These are phyloP conservation scores for Candida tetrigidarum DNA, from an alignment of 1,139 yeast species.

Conservation along the genomic window DNA sequence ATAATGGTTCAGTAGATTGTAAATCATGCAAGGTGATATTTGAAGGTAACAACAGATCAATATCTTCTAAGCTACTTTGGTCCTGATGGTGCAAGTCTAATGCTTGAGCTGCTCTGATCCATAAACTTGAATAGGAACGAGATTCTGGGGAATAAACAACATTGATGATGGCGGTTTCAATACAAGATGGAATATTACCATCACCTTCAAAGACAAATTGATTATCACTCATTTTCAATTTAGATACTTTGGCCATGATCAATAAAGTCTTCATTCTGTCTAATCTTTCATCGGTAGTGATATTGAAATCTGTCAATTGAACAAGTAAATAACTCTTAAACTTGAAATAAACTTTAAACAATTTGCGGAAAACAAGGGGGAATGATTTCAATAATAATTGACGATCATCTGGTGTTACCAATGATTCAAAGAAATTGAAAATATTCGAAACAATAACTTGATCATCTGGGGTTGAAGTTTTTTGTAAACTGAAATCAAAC, in stretches of 20 bases:
- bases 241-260: slow-evolving; percentile 66
- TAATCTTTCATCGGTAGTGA: slow-evolving; percentile 61
- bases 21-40: slow-evolving; percentile 32
- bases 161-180: slow-evolving; percentile 79
- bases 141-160: slow-evolving; percentile 84
- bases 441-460: slow-evolving; percentile 68
- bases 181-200: slow-evolving; percentile 75
- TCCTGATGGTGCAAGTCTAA: slow-evolving; percentile 17
- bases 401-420: slow-evolving; percentile 49
- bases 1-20: slow-evolving; percentile 40
- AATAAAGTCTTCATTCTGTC: slow-evolving; percentile 74
- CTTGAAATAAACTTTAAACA: slow-evolving; percentile 70
- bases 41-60: slow-evolving; percentile 41
- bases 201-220: slow-evolving; percentile 56
- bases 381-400: slow-evolving; percentile 53
- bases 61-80: slow-evolving; percentile 29
- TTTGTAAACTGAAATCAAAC: slow-evolving; percentile 59
- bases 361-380: slow-evolving; percentile 71
- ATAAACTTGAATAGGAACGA: slow-evolving; percentile 63
- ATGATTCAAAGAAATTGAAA: slow-evolving; percentile 67
- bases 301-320: slow-evolving; percentile 66
- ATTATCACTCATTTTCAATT: slow-evolving; percentile 71
- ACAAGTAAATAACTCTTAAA: slow-evolving; percentile 65
- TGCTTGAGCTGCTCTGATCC: slow-evolving; percentile 59
- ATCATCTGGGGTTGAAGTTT: slow-evolving; percentile 49